Evolutionary conservation across 2,329 filamentous ascomycete species (phyloP).

Genomic region (Fusarium euwallaceae): DNA sequence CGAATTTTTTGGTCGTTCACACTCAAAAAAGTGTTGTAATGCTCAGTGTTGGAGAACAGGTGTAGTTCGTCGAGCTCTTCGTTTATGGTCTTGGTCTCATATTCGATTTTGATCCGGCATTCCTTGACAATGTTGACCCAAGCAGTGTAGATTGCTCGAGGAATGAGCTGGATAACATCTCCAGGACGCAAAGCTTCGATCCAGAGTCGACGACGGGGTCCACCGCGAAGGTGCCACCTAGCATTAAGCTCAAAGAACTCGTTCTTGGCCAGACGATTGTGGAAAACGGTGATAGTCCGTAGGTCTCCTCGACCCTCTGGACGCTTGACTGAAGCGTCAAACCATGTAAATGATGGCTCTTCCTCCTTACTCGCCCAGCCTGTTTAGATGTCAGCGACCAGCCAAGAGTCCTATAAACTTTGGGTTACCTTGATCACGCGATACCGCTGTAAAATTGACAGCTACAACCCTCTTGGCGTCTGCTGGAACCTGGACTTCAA

Average conservation of each 20-base stretch:
- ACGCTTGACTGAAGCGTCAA: constrained; percentile 28
- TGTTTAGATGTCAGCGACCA: not conserved
- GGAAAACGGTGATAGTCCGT: constrained; percentile 15
- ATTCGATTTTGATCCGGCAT: constrained; percentile 29
- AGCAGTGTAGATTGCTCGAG: constrained; percentile 31
- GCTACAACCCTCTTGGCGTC: constrained; percentile 24
- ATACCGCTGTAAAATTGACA: constrained; percentile 20
- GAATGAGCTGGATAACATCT: constrained; percentile 29
- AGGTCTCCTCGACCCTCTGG: constrained; percentile 33
- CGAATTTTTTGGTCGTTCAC: constrained; percentile 17
- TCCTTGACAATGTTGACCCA: constrained; percentile 37
- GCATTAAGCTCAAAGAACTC: constrained; percentile 13
- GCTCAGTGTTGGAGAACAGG: not conserved
- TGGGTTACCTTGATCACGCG: constrained; percentile 28
- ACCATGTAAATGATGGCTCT: constrained; percentile 31
- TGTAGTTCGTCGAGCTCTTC: not conserved
- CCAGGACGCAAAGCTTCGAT: constrained; percentile 25
- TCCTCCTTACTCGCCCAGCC: constrained; percentile 33
- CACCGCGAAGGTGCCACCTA: constrained; percentile 5
- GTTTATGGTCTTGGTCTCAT: not conserved
- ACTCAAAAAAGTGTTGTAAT: constrained; percentile 2
- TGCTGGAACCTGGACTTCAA: constrained; percentile 27
- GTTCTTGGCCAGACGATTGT: constrained; percentile 23
- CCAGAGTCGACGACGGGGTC: constrained; percentile 19
- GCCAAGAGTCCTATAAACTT: fast-evolving